phyloP scores from a whole-genome alignment of 495 filamentous ascomycete genomes.

The Xylaria curta region DNA sequence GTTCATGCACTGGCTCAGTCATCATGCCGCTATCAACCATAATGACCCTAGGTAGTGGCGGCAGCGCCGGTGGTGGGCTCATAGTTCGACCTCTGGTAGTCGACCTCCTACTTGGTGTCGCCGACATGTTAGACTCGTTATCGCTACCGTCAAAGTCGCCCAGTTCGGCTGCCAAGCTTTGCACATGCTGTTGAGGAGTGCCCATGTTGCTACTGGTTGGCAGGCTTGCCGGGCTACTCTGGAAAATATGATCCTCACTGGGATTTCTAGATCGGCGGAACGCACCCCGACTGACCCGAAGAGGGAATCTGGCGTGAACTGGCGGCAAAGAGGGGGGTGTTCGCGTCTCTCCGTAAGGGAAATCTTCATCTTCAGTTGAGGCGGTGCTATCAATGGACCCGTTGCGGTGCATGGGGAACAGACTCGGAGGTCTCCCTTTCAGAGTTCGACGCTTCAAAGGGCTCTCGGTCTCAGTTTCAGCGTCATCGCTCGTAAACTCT shows the following conservation, averaged over 20 bases:
- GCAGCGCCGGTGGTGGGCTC: conserved; percentile 60
- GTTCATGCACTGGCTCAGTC: conserved; percentile 68
- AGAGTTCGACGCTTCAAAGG: conserved; percentile 54
- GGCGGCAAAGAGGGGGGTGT: conserved; percentile 67
- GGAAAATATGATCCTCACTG: conserved; percentile 64
- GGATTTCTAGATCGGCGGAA: conserved; percentile 67
- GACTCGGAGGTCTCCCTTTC: conserved; percentile 41
- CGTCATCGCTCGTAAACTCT: conserved; percentile 79
- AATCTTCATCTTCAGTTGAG: conserved; percentile 83
- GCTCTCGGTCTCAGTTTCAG: conserved; percentile 86
- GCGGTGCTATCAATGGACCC: conserved; percentile 86
- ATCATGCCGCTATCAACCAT: conserved; percentile 88
- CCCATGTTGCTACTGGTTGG: conserved; percentile 54
- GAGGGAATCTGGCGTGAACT: conserved; percentile 67
- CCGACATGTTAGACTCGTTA: conserved; percentile 59
- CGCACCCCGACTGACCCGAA: conserved; percentile 69
- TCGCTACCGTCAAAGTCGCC: conserved; percentile 73
- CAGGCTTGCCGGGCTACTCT: conserved; percentile 63
- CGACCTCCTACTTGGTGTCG: conserved; percentile 54
- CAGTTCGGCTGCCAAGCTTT: conserved; percentile 91
- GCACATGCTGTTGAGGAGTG: conserved; percentile 63
- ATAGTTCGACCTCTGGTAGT: conserved; percentile 53
- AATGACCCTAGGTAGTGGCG: conserved; percentile 55
- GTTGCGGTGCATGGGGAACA: conserved; percentile 44
- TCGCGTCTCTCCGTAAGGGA: conserved; percentile 50